Base-by-base conservation (phyloP, 2,329 filamentous ascomycete species). In the Plectosphaerella sp. region DNA sequence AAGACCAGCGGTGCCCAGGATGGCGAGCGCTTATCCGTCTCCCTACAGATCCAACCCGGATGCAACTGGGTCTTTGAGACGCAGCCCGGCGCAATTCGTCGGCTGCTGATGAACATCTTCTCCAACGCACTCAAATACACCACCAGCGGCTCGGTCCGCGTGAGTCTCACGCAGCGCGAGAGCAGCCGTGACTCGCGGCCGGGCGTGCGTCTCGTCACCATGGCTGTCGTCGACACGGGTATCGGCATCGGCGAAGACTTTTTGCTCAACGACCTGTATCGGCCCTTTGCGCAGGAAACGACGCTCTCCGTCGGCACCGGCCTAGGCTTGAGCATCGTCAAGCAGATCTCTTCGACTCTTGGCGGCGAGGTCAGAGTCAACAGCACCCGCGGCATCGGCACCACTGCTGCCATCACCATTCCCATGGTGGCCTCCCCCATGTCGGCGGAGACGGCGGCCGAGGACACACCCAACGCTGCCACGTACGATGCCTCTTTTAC, bases 241-340 rank as follows among this genome's bases (percentile, higher is more conserved):
- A 76, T 75, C 45, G 87, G 86, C 1, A 89, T 89, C 35, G 77
- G 77, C 0, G 71, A 79, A 6, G 80, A 86, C 11, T 89, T 82
- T 56, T 67, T 88, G 11, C 72, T 77, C 20, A 76, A 80, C 9
- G 75, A 77, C 15, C 64, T 88, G 0, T 89, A 84, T 60, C 80
- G 77, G 0, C 82, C 84, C 0, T 88, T 88, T 54, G 67, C 74
- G 0, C 86, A 89, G 56, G 86, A 89, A 59, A 76, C 87, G 47
- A 67, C 72, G 0, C 64, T 89, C 1, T 72, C 78, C 0, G 76
- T 79, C 0, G 86, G 86, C 0, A 80, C 81, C 0, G 86, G 86
- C 0, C 70, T 89, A 0, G 86, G 87, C 0, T 66, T 89, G 28
- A 84, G 80, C 42, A 80, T 89, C 9, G 85, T 89, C 2, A 75